A percentile compares a stretch with the other conserved stretches of the same genome.
These are phyloP conservation scores for Oryza meyeriana DNA, from an alignment of 176 grass and related monocot genomes.

Conservation along the genomic window DNA sequence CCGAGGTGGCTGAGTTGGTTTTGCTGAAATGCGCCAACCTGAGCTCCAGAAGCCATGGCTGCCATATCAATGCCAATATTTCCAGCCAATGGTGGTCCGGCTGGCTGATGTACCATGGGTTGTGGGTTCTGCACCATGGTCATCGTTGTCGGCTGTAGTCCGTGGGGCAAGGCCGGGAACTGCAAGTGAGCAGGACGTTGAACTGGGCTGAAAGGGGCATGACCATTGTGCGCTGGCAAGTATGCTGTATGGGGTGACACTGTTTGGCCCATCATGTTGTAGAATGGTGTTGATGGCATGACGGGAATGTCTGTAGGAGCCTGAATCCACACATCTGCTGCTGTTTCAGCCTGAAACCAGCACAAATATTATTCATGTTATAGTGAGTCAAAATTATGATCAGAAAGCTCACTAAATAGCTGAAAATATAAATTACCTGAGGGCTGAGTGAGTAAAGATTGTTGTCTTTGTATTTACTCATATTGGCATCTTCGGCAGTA, in stretches of 20 bases:
- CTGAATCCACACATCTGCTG: constrained; percentile 53
- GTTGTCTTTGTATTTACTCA: constrained; percentile 59
- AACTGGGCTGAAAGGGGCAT: constrained; percentile 46
- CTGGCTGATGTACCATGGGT: constrained; percentile 51
- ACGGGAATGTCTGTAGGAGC: constrained; percentile 43
- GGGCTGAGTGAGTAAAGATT: constrained; percentile 42
- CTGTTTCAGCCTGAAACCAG: constrained; percentile 45
- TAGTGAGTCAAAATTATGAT: not conserved
- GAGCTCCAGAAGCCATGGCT: constrained; percentile 41
- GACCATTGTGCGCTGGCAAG: constrained; percentile 46
- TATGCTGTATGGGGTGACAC: constrained; percentile 51
- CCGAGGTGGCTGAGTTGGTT: constrained; percentile 55
- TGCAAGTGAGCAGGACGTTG: constrained; percentile 52
- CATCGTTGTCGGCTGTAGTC: constrained; percentile 41
- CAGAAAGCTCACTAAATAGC: not conserved
- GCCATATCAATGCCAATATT: constrained; percentile 54
- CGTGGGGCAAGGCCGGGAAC: constrained; percentile 40
- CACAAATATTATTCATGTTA: not conserved
- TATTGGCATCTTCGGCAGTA: constrained; percentile 39
- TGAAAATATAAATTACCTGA: constrained; percentile 38
- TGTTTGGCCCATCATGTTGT: constrained; percentile 53
- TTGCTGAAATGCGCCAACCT: constrained; percentile 63
- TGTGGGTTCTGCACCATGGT: constrained; percentile 53
- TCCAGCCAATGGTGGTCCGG: constrained; percentile 28
- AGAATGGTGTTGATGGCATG: constrained; percentile 42